Base-by-base conservation (phyloP, 164 flowering plant genomes). In the Chloranthus sessilifolius region DNA sequence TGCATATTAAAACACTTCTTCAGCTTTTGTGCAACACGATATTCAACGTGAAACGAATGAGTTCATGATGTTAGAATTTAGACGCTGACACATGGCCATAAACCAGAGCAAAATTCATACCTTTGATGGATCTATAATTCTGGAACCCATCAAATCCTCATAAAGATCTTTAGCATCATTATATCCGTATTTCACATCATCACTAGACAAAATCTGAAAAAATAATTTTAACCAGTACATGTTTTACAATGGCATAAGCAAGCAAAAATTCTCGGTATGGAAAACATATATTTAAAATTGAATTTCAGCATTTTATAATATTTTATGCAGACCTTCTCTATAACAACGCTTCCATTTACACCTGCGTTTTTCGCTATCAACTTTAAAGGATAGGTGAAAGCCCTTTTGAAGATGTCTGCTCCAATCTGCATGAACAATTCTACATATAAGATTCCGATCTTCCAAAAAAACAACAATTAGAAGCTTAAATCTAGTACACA, bases 301-400 rank as follows among this genome's bases (percentile, higher is more conserved):
- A 19, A 10, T 7, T 21, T 21, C 45, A 6, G 2, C 10, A 19
- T 6, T 12, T 4, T 3, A 19, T 8, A 6, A 21, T 9, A 41
- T 7, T 7, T 14, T 9, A 50, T 23, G n/a, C 11, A 15, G 6
- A 85, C 97, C 94, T 88, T 91, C 70, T 91, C 98, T 60, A 82
- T 78, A 48, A 91, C 98, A 11, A 91, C 98, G 60, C 98, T 91
- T 52, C 98, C 98, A 68, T 88, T 91, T 16, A 78, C 96, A 64
- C 98, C 98, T 5, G 98, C 98, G 71, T 91, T 91, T 66, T 90
- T 90, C 40, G 98, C 98, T 56, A 90, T 90, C 53, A 91, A 52
- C 65, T 91, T 91, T 69, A 88, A 53, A 5, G 98, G 98, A 55
- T 91, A 91, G 47, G 92, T 73, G 60, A 91, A 52, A 11, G 98